Evolutionary conservation across 1,284 basidiomycete species (phyloP).

Genomic region (Marasmius sp.): DNA sequence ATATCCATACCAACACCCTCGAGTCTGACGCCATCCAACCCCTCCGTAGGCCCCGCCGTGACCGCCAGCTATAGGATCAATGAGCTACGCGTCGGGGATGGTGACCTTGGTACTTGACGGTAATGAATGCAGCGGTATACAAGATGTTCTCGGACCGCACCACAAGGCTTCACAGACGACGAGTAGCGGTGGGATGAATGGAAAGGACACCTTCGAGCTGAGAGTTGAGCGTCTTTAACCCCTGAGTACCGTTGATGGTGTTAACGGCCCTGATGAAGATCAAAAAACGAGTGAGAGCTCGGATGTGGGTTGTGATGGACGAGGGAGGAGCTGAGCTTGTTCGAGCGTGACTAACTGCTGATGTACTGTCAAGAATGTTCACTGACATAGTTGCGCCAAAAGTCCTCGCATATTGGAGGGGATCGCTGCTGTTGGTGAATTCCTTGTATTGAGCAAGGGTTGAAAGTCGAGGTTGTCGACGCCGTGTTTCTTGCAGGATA

Average conservation of each 20-base stretch:
- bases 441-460: too few relatives aligned
- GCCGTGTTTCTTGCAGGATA: too few relatives aligned
- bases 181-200: slow-evolving; percentile 84
- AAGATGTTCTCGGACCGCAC: slow-evolving; percentile 83
- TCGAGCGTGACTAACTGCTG: too few relatives aligned
- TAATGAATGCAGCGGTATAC: too few relatives aligned
- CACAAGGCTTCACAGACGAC: slow-evolving; percentile 73
- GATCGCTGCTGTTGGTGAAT: too few relatives aligned
- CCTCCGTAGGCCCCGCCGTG: slow-evolving; percentile 24
- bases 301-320: not conserved
- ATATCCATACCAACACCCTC: slow-evolving; percentile 88
- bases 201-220: slow-evolving; percentile 63
- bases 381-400: too few relatives aligned
- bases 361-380: too few relatives aligned
- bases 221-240: slow-evolving; percentile 66
- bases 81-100: slow-evolving; percentile 69
- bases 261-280: slow-evolving; percentile 50
- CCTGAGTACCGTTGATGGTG: slow-evolving; percentile 37
- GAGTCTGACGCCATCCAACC: slow-evolving; percentile 69
- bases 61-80: slow-evolving; percentile 78
- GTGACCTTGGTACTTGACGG: slow-evolving; percentile 40
- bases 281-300: slow-evolving; percentile 20
- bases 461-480: too few relatives aligned
- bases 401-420: too few relatives aligned
- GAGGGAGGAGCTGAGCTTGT: not conserved